These are phyloP conservation scores for Ulmus americana DNA, from an alignment of 331 rosid genomes.

Conservation along the genomic window DNA sequence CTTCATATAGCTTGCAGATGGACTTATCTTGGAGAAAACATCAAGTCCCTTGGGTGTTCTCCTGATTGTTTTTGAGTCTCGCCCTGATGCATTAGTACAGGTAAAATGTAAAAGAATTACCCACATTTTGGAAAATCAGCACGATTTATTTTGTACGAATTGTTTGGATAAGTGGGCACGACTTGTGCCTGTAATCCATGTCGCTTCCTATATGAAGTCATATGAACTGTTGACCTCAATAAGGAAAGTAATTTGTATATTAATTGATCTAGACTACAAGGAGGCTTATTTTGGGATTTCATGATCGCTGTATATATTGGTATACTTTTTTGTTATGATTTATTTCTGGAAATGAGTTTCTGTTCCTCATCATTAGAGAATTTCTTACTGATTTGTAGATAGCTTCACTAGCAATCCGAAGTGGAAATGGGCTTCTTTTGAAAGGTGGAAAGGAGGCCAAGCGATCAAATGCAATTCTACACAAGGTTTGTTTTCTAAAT, in stretches of 20 bases:
- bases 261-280: background rate
- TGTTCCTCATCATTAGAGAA: conserved; percentile 23
- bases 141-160: background rate
- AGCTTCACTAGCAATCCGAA: conserved; percentile 88
- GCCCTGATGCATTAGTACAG: conserved; percentile 97
- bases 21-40: conserved; percentile 83
- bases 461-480: conserved; percentile 84
- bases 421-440: conserved; percentile 96
- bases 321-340: background rate
- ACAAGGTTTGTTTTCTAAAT: conserved; percentile 54
- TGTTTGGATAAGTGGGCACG: background rate
- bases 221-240: background rate
- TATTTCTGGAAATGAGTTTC: background rate
- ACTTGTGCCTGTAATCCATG: conserved; percentile 1
- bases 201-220: background rate
- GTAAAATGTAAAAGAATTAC: conserved; percentile 25
- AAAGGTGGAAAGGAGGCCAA: conserved; percentile 99
- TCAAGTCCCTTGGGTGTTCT: conserved; percentile 94
- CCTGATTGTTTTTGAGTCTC: conserved; percentile 89
- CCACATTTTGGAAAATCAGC: background rate
- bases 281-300: background rate
- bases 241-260: background rate
- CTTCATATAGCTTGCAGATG: conserved; percentile 72
- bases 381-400: conserved; percentile 49
- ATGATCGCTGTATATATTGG: background rate